These are phyloP conservation scores for Emergomyces orientalis DNA, from an alignment of 2,329 filamentous ascomycete genomes.

Conservation along the genomic window DNA sequence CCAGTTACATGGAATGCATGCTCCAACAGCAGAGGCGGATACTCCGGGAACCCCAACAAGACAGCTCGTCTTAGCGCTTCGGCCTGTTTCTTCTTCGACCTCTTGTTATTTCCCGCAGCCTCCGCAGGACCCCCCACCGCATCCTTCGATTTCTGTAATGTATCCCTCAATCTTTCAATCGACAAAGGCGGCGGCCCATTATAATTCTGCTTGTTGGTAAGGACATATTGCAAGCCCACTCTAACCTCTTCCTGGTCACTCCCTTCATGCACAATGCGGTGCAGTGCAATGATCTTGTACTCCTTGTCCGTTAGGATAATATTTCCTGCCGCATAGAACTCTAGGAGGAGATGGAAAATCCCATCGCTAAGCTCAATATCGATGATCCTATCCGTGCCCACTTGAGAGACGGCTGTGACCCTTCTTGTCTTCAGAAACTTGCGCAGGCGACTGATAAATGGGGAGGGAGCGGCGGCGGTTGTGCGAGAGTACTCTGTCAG, in stretches of 20 bases:
- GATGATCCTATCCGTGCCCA: conserved; percentile 88
- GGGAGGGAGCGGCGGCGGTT: conserved; percentile 72
- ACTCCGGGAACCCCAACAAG: conserved; percentile 75
- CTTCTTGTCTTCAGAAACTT: conserved; percentile 82
- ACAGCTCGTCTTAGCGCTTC: conserved; percentile 72
- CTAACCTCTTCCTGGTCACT: conserved; percentile 76
- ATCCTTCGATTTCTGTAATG: conserved; percentile 54
- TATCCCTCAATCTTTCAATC: conserved; percentile 58
- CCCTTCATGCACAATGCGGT: conserved; percentile 70
- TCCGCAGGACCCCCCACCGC: conserved; percentile 21
- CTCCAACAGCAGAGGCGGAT: conserved; percentile 79
- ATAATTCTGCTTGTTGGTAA: conserved; percentile 79
- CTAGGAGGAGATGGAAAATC: conserved; percentile 73
- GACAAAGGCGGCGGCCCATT: conserved; percentile 65
- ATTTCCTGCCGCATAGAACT: conserved; percentile 95
- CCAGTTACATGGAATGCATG: conserved; percentile 63
- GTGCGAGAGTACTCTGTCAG: conserved; percentile 83
- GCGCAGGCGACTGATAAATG: conserved; percentile 74
- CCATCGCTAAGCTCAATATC: conserved; percentile 92
- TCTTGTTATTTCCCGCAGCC: conserved; percentile 42
- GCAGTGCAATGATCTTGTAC: conserved; percentile 68
- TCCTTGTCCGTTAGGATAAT: conserved; percentile 83
- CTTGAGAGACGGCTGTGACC: conserved; percentile 69
- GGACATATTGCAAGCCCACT: conserved; percentile 65
- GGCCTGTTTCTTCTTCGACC: conserved; percentile 64